These are phyloP conservation scores for Penicillium diatomitis DNA, from an alignment of 495 filamentous ascomycete genomes.

Conservation along the genomic window DNA sequence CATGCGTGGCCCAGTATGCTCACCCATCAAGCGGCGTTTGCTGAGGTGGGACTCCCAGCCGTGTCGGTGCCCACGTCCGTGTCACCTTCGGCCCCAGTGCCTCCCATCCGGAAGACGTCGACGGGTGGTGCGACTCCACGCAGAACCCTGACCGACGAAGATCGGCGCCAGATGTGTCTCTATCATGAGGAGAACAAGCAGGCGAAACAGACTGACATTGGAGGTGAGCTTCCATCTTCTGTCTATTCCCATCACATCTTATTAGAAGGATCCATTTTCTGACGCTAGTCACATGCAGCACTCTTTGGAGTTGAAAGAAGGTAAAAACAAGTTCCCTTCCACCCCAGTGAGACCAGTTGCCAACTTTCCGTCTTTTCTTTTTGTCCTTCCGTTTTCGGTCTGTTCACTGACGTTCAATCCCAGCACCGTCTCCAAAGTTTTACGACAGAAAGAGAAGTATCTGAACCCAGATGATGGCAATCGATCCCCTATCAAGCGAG, in stretches of 20 bases:
- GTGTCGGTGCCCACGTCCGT: slow-evolving; percentile 47
- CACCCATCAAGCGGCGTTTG: slow-evolving; percentile 30
- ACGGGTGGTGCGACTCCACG: slow-evolving; percentile 58
- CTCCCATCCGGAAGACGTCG: slow-evolving; percentile 42
- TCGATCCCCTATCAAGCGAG: slow-evolving; percentile 77
- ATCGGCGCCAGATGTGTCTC: slow-evolving; percentile 86
- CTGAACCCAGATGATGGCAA: slow-evolving; percentile 80
- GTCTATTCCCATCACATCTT: neutral
- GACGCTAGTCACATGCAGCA: slow-evolving; percentile 37
- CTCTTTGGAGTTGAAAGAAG: slow-evolving; percentile 98
- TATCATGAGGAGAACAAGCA: slow-evolving; percentile 91
- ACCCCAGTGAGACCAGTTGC: too few relatives aligned
- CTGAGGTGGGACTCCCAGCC: slow-evolving; percentile 26
- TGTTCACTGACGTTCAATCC: slow-evolving; percentile 14
- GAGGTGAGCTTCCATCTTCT: slow-evolving; percentile 47
- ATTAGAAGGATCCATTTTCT: slow-evolving; percentile 12
- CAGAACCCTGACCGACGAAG: slow-evolving; percentile 87
- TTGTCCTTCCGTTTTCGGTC: too few relatives aligned
- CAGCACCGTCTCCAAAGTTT: slow-evolving; percentile 96
- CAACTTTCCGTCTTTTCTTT: too few relatives aligned
- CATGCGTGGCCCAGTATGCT: slow-evolving; percentile 67
- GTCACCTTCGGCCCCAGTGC: slow-evolving; percentile 37
- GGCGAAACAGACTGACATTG: slow-evolving; percentile 98
- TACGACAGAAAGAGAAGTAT: slow-evolving; percentile 96
- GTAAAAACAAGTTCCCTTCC: slow-evolving; percentile 37